A percentile compares a stretch with the other conserved stretches of the same genome.
These are phyloP conservation scores for Phytopythium cucurbitacearum DNA, from an alignment of 352 stramenopile genomes.

Conservation along the genomic window DNA sequence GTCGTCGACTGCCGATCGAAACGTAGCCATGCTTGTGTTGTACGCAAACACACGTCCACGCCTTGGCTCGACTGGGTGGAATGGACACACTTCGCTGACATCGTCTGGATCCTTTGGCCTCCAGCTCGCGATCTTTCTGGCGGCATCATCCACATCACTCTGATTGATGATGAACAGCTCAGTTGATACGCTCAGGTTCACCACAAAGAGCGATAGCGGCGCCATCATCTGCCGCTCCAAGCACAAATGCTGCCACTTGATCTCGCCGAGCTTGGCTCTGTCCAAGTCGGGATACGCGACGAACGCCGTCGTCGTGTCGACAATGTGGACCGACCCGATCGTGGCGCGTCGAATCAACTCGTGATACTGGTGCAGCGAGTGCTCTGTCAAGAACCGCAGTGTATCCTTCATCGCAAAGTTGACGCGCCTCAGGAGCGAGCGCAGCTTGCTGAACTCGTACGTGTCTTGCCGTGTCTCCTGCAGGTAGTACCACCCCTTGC, in stretches of 20 bases:
- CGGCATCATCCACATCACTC: constrained; percentile 52
- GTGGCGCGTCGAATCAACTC: constrained; percentile 59
- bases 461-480: constrained; percentile 82
- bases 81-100: constrained; percentile 53
- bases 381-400: constrained; percentile 61
- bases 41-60: constrained; percentile 59
- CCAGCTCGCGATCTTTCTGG: constrained; percentile 49
- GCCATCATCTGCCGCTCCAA: constrained; percentile 56
- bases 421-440: constrained; percentile 62
- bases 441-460: constrained; percentile 86
- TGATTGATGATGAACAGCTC: constrained; percentile 78
- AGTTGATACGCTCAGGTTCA: constrained; percentile 66
- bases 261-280: constrained; percentile 49
- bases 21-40: constrained; percentile 58
- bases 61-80: constrained; percentile 34
- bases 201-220: constrained; percentile 62
- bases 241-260: constrained; percentile 79
- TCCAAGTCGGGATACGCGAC: constrained; percentile 66
- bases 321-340: constrained; percentile 59
- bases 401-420: constrained; percentile 86
- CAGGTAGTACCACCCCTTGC: constrained; percentile 85
- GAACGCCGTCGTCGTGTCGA: constrained; percentile 68
- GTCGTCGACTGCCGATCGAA: constrained; percentile 53
- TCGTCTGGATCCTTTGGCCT: constrained; percentile 66
- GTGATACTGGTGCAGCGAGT: constrained; percentile 73